Percentiles rank a stretch among this genome's conserved stretches.
These are phyloP conservation scores for Heteromeles arbutifolia DNA, from an alignment of 306 rosid genomes.

Conservation along the genomic window DNA sequence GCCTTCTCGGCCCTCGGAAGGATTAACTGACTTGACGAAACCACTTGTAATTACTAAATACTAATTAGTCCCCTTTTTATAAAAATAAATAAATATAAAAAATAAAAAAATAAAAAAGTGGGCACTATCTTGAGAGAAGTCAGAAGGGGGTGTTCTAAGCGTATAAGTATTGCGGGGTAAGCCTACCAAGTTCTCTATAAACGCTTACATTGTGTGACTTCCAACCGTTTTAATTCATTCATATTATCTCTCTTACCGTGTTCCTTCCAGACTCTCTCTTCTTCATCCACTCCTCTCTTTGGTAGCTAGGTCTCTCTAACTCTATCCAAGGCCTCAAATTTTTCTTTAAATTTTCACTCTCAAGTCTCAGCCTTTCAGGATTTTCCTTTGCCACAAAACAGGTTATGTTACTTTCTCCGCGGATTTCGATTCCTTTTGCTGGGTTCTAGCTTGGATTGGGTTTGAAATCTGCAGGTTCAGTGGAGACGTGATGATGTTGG, in stretches of 20 bases:
- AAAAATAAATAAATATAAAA: too few relatives aligned
- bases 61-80: too few relatives aligned
- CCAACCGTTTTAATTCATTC: constrained; percentile 15
- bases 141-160: background rate
- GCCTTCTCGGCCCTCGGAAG: fast-evolving
- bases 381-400: background rate
- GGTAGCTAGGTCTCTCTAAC: background rate
- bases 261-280: constrained; percentile 11
- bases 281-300: background rate
- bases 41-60: too few relatives aligned
- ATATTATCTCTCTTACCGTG: constrained; percentile 19
- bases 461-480: background rate
- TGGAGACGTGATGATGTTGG: constrained; percentile 36
- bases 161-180: constrained; percentile 14
- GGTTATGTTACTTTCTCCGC: background rate
- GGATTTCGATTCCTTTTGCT: background rate
- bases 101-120: too few relatives aligned
- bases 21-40: too few relatives aligned
- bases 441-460: background rate
- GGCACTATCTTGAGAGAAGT: background rate
- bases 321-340: background rate
- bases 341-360: background rate
- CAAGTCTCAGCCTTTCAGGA: background rate
- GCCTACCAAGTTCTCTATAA: constrained; percentile 11
- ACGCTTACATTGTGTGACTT: constrained; percentile 5